phyloP scores from a whole-genome alignment of 2,329 filamentous ascomycete genomes.

The Alternaria sp. region DNA sequence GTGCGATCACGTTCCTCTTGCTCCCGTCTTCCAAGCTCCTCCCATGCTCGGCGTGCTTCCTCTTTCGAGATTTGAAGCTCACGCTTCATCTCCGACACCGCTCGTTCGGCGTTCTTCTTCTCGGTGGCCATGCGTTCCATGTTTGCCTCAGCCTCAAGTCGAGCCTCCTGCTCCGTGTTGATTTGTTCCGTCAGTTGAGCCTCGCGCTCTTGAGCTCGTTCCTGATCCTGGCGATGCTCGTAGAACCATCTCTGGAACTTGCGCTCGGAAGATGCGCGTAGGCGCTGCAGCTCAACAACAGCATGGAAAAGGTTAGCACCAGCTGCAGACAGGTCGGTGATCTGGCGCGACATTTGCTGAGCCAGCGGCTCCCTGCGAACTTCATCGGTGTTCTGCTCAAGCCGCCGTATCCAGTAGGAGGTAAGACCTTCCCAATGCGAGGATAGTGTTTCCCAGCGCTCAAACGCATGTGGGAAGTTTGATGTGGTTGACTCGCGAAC shows the following conservation, averaged over 20 bases:
- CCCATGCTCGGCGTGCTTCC: constrained; percentile 94
- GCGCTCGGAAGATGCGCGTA: constrained; percentile 92
- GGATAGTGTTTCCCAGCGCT: constrained; percentile 95
- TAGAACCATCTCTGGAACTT: constrained; percentile 99
- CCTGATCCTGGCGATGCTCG: constrained; percentile 87
- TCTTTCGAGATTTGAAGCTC: constrained; percentile 95
- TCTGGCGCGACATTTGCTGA: constrained; percentile 88
- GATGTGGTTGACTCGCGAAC: constrained; percentile 56
- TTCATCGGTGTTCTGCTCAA: constrained; percentile 89
- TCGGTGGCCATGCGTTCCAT: constrained; percentile 72
- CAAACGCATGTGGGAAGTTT: constrained; percentile 93
- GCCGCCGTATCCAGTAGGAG: constrained; percentile 92
- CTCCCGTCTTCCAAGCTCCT: constrained; percentile 90
- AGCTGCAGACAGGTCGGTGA: constrained; percentile 95
- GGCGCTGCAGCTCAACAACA: constrained; percentile 90
- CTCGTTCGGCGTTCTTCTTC: constrained; percentile 73
- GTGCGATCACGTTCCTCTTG: constrained; percentile 91
- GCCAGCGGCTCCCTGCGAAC: constrained; percentile 82
- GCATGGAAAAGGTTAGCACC: constrained; percentile 97
- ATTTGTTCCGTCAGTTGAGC: constrained; percentile 72
- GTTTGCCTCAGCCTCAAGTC: constrained; percentile 70
- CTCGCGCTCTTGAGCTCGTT: constrained; percentile 81
- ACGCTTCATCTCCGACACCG: constrained; percentile 87
- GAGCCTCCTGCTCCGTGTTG: constrained; percentile 76
- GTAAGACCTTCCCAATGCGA: constrained; percentile 98